Evolutionary conservation across 1,284 basidiomycete genomes (phyloP).

Genomic region (Ceratorhiza oryzae-sativae): DNA sequence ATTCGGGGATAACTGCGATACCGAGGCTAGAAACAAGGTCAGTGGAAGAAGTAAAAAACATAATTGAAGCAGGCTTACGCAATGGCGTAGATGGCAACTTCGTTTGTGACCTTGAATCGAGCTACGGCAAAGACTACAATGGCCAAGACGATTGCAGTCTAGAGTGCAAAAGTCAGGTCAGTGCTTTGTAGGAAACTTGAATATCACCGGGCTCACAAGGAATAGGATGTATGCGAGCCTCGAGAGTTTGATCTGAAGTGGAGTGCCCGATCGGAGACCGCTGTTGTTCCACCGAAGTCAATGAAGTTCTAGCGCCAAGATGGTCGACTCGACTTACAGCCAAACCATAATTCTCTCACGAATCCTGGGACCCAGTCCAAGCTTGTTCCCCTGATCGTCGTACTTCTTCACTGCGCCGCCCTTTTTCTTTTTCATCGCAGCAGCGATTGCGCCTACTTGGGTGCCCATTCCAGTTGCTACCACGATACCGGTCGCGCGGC

Average conservation of each 20-base stretch:
- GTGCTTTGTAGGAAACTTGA: not conserved
- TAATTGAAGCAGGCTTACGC: slow-evolving; percentile 46
- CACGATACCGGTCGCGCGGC: slow-evolving; percentile 42
- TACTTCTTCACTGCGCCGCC: not conserved
- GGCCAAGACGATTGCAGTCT: slow-evolving; percentile 60
- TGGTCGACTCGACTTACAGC: slow-evolving; percentile 19
- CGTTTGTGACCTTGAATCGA: slow-evolving; percentile 55
- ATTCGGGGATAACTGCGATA: slow-evolving; percentile 32
- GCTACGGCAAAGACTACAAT: slow-evolving; percentile 67
- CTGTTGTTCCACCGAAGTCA: not conserved
- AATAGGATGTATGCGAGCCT: slow-evolving; percentile 70
- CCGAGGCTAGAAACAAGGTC: slow-evolving; percentile 9
- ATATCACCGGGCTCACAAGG: slow-evolving; percentile 46
- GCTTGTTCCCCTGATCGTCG: slow-evolving; percentile 14
- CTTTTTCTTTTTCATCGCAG: slow-evolving; percentile 36
- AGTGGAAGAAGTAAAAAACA: not conserved
- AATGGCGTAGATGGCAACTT: slow-evolving; percentile 59
- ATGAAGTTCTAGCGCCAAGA: not conserved
- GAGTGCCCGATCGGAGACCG: slow-evolving; percentile 38
- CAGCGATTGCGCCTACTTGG: slow-evolving; percentile 37
- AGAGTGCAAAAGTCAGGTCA: not conserved
- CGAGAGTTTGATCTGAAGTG: slow-evolving; percentile 45
- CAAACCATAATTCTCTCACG: slow-evolving; percentile 15
- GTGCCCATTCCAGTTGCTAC: slow-evolving; percentile 42
- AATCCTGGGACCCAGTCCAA: not conserved